Percentiles rank a stretch among this genome's conserved stretches.
phyloP scores from a whole-genome alignment of 2,329 filamentous ascomycete genomes.

The Diaporthe citri region DNA sequence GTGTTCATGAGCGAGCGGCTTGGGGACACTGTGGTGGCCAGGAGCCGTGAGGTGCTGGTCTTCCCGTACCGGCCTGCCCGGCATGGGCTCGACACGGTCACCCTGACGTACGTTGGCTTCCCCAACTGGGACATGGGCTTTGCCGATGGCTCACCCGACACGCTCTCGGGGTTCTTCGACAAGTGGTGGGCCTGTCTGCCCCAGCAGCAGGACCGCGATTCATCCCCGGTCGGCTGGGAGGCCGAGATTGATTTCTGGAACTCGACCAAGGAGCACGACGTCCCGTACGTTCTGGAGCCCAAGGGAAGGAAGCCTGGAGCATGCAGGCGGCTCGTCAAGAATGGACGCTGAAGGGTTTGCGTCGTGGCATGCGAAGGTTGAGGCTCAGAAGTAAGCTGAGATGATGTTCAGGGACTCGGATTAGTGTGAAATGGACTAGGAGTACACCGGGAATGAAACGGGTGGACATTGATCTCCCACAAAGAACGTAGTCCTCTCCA shows the following conservation, averaged over 20 bases:
- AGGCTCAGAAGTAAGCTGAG: not conserved
- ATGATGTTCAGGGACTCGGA: not conserved
- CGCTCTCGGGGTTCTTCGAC: not conserved
- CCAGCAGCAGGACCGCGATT: not conserved
- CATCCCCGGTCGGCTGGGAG: not conserved
- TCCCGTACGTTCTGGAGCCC: not conserved
- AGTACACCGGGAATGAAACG: not conserved
- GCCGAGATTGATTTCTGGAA: conserved; percentile 10
- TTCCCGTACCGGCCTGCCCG: not conserved
- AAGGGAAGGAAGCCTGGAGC: conserved; percentile 6
- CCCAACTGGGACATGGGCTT: not conserved
- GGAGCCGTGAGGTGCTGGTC: not conserved
- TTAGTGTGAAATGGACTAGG: not conserved
- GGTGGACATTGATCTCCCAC: not conserved
- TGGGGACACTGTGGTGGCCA: not conserved
- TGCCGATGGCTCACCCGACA: not conserved
- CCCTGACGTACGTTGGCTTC: not conserved
- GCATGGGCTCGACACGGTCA: not conserved
- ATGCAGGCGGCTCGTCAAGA: not conserved
- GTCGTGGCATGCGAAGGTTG: not conserved
- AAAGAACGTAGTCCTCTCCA: not conserved
- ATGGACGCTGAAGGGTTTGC: not conserved
- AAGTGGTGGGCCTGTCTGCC: not conserved
- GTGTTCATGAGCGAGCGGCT: not conserved
- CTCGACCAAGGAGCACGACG: not conserved